Conservation (phyloP, 2,329 filamentous ascomycete genomes). For the Paecilomyces sp. region DNA sequence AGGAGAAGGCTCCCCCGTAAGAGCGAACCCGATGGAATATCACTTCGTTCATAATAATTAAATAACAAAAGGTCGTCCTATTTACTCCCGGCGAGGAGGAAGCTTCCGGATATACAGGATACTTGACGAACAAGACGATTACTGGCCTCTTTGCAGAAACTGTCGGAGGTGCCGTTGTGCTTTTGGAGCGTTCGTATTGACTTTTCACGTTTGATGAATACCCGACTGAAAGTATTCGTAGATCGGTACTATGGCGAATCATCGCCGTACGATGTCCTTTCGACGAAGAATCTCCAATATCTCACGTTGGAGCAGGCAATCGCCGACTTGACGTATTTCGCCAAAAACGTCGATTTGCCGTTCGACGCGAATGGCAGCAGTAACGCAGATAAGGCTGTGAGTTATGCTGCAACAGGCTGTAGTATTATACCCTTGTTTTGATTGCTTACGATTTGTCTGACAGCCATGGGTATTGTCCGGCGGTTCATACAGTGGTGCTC, state of each 20-base stretch:
- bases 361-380: conserved; percentile 44
- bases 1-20: conserved; percentile 49
- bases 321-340: conserved; percentile 49
- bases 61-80: conserved; percentile 36
- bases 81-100: conserved; percentile 49
- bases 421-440: not conserved
- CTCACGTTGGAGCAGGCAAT: conserved; percentile 50
- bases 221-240: conserved; percentile 9
- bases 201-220: not conserved
- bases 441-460: not conserved
- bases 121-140: conserved; percentile 44
- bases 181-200: conserved; percentile 46
- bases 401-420: not conserved
- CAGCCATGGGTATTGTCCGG: conserved; percentile 52
- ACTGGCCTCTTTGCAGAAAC: conserved; percentile 47
- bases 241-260: conserved; percentile 54
- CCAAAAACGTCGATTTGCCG: conserved; percentile 45
- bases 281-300: conserved; percentile 47
- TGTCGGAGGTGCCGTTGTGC: conserved; percentile 47
- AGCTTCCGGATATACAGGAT: conserved; percentile 42
- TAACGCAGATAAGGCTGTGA: conserved; percentile 43
- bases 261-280: conserved; percentile 45
- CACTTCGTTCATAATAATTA: not conserved
- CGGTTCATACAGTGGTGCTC: conserved; percentile 51
- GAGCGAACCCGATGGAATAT: not conserved